phyloP scores from a whole-genome alignment of 2,329 filamentous ascomycete genomes.

The Fusarium papillatum region DNA sequence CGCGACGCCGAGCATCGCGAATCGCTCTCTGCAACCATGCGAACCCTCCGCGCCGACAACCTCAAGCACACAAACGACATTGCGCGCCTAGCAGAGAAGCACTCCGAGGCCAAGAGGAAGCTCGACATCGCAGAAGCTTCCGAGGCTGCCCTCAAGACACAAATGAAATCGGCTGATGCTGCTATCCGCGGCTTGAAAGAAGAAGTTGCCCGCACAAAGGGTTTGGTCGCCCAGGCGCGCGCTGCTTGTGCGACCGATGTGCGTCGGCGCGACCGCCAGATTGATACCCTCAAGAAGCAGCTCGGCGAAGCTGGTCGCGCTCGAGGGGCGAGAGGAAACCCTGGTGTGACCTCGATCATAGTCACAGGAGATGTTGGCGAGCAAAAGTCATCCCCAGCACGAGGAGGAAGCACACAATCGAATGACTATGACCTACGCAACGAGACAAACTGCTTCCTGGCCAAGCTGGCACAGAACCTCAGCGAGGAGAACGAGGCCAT shows the following conservation, averaged over 20 bases:
- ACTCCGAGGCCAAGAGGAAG: conserved; percentile 67
- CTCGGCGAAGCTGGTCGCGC: conserved; percentile 78
- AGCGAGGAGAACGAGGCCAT: conserved; percentile 94
- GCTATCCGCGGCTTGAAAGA: conserved; percentile 85
- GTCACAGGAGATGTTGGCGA: conserved; percentile 68
- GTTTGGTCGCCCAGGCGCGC: conserved; percentile 85
- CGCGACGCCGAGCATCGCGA: conserved; percentile 93
- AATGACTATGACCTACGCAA: conserved; percentile 79
- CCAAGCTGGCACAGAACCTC: conserved; percentile 83
- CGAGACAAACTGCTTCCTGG: conserved; percentile 94
- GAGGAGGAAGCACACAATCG: conserved; percentile 38
- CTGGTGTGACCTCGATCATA: conserved; percentile 68
- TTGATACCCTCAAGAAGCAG: conserved; percentile 90
- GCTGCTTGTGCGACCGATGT: conserved; percentile 92
- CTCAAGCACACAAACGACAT: conserved; percentile 80
- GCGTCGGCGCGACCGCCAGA: conserved; percentile 89
- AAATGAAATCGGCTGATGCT: conserved; percentile 81
- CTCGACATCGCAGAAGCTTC: conserved; percentile 75
- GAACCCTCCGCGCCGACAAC: conserved; percentile 80
- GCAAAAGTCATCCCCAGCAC: conserved; percentile 55
- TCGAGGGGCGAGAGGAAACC: conserved; percentile 67
- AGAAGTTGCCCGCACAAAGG: conserved; percentile 84
- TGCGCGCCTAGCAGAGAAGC: conserved; percentile 67
- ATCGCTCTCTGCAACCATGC: conserved; percentile 83
- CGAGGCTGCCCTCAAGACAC: conserved; percentile 76